A percentile compares a stretch with the other conserved stretches of the same genome.
These are phyloP conservation scores for Spergularia bocconei DNA, from an alignment of 148 eudicot genomes.

Conservation along the genomic window DNA sequence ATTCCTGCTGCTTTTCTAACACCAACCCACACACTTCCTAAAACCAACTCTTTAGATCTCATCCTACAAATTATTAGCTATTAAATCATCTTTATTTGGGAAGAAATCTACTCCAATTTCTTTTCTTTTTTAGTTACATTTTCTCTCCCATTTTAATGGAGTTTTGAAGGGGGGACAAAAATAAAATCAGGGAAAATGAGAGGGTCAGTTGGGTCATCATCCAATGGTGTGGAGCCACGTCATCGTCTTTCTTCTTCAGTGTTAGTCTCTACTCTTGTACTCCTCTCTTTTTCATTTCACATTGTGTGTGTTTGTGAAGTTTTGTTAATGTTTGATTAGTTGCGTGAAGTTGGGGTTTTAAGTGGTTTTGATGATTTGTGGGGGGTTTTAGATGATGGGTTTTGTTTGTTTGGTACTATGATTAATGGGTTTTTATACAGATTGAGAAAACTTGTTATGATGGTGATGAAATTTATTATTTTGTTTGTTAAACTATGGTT, in stretches of 20 bases:
- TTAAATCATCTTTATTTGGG: not conserved
- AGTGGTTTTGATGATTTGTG: not conserved
- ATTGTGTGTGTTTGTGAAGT: too few species aligned
- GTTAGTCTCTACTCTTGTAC: too few species aligned
- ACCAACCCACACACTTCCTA: not conserved
- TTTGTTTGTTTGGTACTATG: not conserved
- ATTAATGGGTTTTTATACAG: not conserved
- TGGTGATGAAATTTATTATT: not conserved
- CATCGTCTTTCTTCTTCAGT: constrained; percentile 56
- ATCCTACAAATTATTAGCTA: constrained; percentile 7
- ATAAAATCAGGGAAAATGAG: constrained; percentile 40
- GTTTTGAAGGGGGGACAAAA: not conserved
- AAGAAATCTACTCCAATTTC: not conserved
- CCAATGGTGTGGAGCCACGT: constrained; percentile 51
- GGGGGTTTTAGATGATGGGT: not conserved
- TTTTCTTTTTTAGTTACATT: not conserved
- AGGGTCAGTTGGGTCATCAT: constrained; percentile 39
- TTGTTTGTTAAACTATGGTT: not conserved
- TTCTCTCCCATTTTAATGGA: not conserved
- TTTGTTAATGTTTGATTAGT: not conserved
- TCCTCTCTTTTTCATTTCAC: not conserved
- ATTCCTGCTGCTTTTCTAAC: not conserved
- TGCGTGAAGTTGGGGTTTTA: not conserved
- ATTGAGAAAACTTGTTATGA: not conserved
- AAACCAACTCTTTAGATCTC: not conserved